Base-by-base conservation (phyloP, 2,329 filamentous ascomycete species). In the Aspergillus thermomutatus region DNA sequence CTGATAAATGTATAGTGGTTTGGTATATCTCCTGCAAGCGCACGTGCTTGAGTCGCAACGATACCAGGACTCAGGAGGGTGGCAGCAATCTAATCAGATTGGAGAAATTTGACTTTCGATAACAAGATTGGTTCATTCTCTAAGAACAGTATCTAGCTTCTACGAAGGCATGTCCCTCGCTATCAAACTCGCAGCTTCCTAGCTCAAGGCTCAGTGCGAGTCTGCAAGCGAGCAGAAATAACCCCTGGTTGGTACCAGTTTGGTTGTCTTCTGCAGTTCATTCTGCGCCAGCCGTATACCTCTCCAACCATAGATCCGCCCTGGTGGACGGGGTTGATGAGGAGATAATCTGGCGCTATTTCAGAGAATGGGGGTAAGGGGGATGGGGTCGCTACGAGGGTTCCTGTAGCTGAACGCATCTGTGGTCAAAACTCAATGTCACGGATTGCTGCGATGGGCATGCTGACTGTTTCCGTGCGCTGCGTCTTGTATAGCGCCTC, bases 281-380 rank as follows among this genome's bases (percentile, higher is more conserved):
- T 77, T 96, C 82, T 96, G 82, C 90, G 91, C 91, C 85, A 92
- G 84, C 86, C 86, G 89, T 96, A 87, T 96, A 96, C 88, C 91
- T 91, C 86, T 85, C 86, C 87, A 89, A 91, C 88, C 71, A 80
- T 76, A 69, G 77, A 66, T 63, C 60, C 63, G 60, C 57, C 62
- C 58, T 53, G 62, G 68, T 61, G 62, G 53, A 70, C 69, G 60
- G 60, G 64, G 63, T 68, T 67, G 79, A 87, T 85, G 87, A 87
- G 90, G 89, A 89, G 91, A 96, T 96, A 79, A 91, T 79, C 83
- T 88, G 87, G 90, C 90, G 89, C 37, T 53, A 40, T 55, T 8
- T 37, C 25, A 53, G 50, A 28, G n/a, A 49, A 54, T 11, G 23
- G 34, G 17, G 37, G 9, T 14, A 28, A n/a, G 23, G 40, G 28